These are phyloP conservation scores for Axilococcus clingmanii DNA, from an alignment of 139 green algal species.

Conservation along the genomic window DNA sequence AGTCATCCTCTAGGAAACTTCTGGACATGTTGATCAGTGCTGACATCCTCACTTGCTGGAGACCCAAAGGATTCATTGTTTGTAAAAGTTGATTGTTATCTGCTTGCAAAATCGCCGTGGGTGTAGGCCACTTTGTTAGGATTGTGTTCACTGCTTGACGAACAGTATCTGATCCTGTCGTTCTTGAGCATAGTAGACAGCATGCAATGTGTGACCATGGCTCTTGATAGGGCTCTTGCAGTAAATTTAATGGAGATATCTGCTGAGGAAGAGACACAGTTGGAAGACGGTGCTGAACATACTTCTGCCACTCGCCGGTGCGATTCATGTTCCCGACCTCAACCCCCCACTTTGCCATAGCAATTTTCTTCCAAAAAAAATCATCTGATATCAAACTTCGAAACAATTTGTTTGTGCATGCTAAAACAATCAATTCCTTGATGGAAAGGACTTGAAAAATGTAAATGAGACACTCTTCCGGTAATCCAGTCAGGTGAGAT, in stretches of 20 bases:
- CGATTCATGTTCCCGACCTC: constrained; percentile 1
- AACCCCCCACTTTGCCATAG: constrained; percentile 22
- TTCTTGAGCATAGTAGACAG: constrained; percentile 43
- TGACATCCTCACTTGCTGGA: constrained; percentile 18
- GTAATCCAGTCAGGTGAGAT: too few species aligned
- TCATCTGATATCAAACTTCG: too few species aligned
- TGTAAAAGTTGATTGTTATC: neutral
- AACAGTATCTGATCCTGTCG: constrained; percentile 26
- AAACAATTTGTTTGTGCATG: too few species aligned
- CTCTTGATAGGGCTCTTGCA: constrained; percentile 28
- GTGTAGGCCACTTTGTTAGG: constrained; percentile 21
- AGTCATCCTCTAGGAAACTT: constrained; percentile 27
- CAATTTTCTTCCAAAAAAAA: constrained; percentile 17
- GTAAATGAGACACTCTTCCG: too few species aligned
- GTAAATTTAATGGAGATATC: constrained; percentile 19
- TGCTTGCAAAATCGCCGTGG: constrained; percentile 25
- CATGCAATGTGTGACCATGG: constrained; percentile 35
- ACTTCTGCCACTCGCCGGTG: too few species aligned
- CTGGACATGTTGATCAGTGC: constrained; percentile 11
- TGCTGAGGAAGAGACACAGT: too few species aligned
- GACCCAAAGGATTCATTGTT: constrained; percentile 31
- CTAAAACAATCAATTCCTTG: too few species aligned
- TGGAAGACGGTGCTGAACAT: too few species aligned
- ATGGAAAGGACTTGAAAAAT: too few species aligned
- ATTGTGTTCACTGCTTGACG: constrained; percentile 20